Evolutionary conservation across 2,329 filamentous ascomycete species (phyloP).

Genomic region (Zymoseptoria ardabiliae): DNA sequence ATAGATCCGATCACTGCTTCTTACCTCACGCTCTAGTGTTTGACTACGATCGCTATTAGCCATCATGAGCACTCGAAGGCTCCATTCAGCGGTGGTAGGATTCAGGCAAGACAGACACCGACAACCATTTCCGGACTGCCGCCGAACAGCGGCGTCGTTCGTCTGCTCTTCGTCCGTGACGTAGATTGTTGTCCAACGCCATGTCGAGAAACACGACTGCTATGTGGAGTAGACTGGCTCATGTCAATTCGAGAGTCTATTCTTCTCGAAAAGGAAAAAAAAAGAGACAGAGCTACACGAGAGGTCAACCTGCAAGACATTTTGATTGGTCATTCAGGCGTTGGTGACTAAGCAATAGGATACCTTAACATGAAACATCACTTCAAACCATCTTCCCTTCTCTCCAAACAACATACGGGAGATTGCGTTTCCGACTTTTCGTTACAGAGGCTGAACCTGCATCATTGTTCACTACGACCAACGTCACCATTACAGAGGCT

Average conservation of each 20-base stretch:
- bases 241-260: too few relatives aligned
- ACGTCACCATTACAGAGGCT: not conserved
- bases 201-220: too few relatives aligned
- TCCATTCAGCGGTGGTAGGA: too few relatives aligned
- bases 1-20: not conserved
- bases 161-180: too few relatives aligned
- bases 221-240: too few relatives aligned
- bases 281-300: too few relatives aligned
- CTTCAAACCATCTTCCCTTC: not conserved
- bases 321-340: too few relatives aligned
- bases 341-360: too few relatives aligned
- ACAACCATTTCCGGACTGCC: not conserved
- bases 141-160: too few relatives aligned
- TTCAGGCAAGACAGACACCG: not conserved
- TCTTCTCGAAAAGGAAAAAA: too few relatives aligned
- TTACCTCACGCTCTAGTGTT: not conserved
- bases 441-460: not conserved
- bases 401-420: not conserved
- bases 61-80: not conserved
- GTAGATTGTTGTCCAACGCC: too few relatives aligned
- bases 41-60: not conserved
- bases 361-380: not conserved
- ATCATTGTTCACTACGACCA: not conserved
- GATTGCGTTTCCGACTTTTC: not conserved
- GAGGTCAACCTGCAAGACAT: too few relatives aligned